A percentile compares a stretch with the other conserved stretches of the same genome.
phyloP scores from a whole-genome alignment of 495 filamentous ascomycete species.

The Neohortaea acidophila region DNA sequence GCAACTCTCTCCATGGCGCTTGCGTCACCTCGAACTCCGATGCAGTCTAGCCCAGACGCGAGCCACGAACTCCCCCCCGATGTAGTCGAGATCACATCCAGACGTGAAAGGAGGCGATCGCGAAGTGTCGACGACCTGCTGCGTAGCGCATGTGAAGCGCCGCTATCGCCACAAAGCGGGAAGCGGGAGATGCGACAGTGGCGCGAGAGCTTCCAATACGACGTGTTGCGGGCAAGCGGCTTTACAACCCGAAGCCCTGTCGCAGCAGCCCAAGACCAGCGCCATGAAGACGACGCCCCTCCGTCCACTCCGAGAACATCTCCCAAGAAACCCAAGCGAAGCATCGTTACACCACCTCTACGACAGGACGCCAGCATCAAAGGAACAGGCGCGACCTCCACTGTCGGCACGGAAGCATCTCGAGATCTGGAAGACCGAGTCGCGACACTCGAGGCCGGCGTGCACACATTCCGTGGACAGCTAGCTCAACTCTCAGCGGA shows the following conservation, averaged over 20 bases:
- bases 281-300: constrained; percentile 2
- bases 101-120: constrained; percentile 12
- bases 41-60: too few species aligned
- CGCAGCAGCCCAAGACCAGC: neutral
- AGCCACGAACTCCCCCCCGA: too few species aligned
- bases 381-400: constrained; percentile 1
- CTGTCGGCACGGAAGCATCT: constrained; percentile 13
- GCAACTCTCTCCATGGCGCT: neutral
- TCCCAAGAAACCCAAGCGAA: too few species aligned
- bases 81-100: too few species aligned
- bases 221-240: constrained; percentile 12
- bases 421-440: constrained; percentile 18
- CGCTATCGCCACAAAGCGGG: constrained; percentile 6
- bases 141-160: neutral
- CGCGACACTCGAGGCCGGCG: constrained; percentile 10
- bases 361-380: neutral
- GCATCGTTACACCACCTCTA: too few species aligned
- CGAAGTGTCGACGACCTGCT: constrained; percentile 16
- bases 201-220: constrained; percentile 16
- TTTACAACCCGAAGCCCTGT: neutral
- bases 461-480: constrained; percentile 11
- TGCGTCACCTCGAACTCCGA: too few species aligned
- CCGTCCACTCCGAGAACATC: too few species aligned
- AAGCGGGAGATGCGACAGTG: constrained; percentile 19
- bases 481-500: constrained; percentile 10